Conservation (phyloP, 805 yeast species). For the Starmerella sp. region DNA sequence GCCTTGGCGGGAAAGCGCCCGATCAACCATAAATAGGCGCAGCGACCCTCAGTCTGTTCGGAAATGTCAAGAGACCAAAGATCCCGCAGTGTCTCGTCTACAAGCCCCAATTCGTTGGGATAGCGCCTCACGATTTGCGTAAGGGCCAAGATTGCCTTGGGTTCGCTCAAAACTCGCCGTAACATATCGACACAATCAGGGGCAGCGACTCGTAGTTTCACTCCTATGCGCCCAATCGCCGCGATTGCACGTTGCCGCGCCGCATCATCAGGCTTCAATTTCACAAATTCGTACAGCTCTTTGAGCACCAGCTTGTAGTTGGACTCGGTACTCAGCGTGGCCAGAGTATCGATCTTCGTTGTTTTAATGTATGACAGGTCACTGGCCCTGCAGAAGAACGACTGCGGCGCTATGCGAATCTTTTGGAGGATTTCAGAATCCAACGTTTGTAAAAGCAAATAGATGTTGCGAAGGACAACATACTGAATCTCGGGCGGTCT, state of each 20-base stretch:
- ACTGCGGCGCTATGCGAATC: slow-evolving; percentile 22
- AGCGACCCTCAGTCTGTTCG: slow-evolving; percentile 57
- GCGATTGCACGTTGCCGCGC: slow-evolving; percentile 81
- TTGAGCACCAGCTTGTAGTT: slow-evolving; percentile 49
- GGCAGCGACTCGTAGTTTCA: slow-evolving; percentile 56
- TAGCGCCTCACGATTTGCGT: slow-evolving; percentile 68
- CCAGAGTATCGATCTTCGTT: slow-evolving; percentile 79
- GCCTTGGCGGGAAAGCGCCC: slow-evolving; percentile 42
- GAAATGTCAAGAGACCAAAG: slow-evolving; percentile 4
- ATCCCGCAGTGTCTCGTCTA: neutral
- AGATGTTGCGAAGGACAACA: slow-evolving; percentile 65
- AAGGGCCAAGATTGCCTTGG: slow-evolving; percentile 67
- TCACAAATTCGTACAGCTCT: slow-evolving; percentile 68
- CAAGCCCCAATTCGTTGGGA: slow-evolving; percentile 41
- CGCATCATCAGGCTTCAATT: slow-evolving; percentile 72
- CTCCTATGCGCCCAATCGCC: slow-evolving; percentile 82
- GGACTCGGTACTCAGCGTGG: slow-evolving; percentile 57
- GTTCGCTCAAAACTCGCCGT: slow-evolving; percentile 47
- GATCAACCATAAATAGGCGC: slow-evolving; percentile 71
- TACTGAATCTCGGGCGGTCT: slow-evolving; percentile 71
- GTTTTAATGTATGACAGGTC: slow-evolving; percentile 85
- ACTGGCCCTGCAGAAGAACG: slow-evolving; percentile 70
- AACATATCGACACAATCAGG: slow-evolving; percentile 53
- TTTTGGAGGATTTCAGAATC: slow-evolving; percentile 29
- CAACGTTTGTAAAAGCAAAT: slow-evolving; percentile 36